A percentile compares a stretch with the other conserved stretches of the same genome.
Evolutionary conservation across 441 rosid species (phyloP).

Genomic region (Erodium chrysanthum): DNA sequence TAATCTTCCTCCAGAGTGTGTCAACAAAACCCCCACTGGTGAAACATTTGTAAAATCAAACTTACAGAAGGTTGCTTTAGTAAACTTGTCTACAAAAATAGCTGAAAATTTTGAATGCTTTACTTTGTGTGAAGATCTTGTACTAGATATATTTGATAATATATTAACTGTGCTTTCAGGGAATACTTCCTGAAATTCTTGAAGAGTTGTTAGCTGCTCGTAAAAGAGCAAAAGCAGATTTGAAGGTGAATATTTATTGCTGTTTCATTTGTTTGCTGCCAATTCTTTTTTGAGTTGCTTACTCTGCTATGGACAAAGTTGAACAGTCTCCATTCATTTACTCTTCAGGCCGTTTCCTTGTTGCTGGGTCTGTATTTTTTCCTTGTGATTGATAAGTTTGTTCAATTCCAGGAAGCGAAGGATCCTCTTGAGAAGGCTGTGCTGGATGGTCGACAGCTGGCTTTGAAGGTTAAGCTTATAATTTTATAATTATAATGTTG

Average conservation of each 20-base stretch:
- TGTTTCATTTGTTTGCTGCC: slow-evolving; percentile 10
- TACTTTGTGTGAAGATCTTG: not conserved
- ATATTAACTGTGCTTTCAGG: slow-evolving; percentile 36
- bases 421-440: slow-evolving; percentile 98
- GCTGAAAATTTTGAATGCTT: not conserved
- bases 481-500: not conserved
- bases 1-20: slow-evolving; percentile 70
- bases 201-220: slow-evolving; percentile 91
- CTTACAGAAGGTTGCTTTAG: slow-evolving; percentile 59
- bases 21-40: slow-evolving; percentile 86
- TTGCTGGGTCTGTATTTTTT: slow-evolving; percentile 4
- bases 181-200: slow-evolving; percentile 97
- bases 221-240: slow-evolving; percentile 91
- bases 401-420: slow-evolving; percentile 63
- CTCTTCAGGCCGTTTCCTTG: slow-evolving; percentile 8
- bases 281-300: slow-evolving; percentile 11
- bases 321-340: not conserved
- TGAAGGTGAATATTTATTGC: slow-evolving; percentile 45
- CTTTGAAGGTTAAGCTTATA: slow-evolving; percentile 58
- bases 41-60: slow-evolving; percentile 83
- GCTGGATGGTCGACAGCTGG: slow-evolving; percentile 93
- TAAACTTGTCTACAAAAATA: not conserved
- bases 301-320: not conserved
- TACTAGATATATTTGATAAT: not conserved
- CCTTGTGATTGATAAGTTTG: slow-evolving; percentile 18